phyloP scores from a whole-genome alignment of 495 filamentous ascomycete genomes.

The Penicillium argentinense region DNA sequence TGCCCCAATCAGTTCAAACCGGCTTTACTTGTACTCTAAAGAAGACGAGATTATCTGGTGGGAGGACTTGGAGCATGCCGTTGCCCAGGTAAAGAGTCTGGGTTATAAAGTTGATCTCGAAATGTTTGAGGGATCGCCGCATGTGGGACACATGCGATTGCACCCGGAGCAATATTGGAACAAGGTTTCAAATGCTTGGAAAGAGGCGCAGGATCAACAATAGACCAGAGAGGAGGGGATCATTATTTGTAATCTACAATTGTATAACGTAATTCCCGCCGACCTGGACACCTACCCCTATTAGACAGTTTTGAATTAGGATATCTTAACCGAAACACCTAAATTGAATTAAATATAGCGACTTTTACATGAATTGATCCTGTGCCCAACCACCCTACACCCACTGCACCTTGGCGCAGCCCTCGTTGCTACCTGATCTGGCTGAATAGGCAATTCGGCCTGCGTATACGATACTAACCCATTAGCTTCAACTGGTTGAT shows the following conservation, averaged over 20 bases:
- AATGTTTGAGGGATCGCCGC: conserved; percentile 52
- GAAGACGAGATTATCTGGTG: conserved; percentile 55
- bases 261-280: not conserved
- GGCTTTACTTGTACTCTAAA: conserved; percentile 54
- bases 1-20: conserved; percentile 10
- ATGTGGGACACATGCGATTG: conserved; percentile 56
- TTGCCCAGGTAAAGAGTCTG: conserved; percentile 36
- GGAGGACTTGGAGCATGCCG: conserved; percentile 53
- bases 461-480: no score
- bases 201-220: conserved; percentile 8
- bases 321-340: no score
- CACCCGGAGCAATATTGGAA: conserved; percentile 55
- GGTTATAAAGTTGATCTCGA: conserved; percentile 44
- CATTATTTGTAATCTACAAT: not conserved
- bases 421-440: no score
- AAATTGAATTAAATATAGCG: no score
- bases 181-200: conserved; percentile 45
- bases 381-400: no score
- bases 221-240: not conserved
- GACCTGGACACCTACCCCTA: no score
- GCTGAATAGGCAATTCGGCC: no score
- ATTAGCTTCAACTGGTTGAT: no score
- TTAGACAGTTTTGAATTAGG: no score
- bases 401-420: no score
- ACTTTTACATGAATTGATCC: no score